Conservation (phyloP, 192 early-diverging fungal genomes). For the Coemansia sp. region DNA sequence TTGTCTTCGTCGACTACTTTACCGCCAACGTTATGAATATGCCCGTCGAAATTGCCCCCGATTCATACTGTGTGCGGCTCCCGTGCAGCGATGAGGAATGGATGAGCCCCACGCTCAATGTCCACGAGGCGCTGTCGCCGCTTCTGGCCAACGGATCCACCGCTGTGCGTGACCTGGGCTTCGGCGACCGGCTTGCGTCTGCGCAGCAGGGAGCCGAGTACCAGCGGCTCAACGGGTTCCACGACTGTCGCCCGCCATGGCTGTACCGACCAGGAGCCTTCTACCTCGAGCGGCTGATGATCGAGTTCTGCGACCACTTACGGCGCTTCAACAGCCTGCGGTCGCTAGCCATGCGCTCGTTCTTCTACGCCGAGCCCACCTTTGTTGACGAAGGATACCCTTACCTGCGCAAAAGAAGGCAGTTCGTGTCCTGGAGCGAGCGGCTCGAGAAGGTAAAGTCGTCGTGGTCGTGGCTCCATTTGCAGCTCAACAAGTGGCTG, state of each 20-base stretch:
- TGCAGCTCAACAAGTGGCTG: conserved; percentile 57
- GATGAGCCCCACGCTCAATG: conserved; percentile 29
- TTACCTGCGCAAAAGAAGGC: conserved; percentile 32
- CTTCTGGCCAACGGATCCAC: background rate
- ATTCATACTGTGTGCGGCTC: conserved; percentile 54
- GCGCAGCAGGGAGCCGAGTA: conserved; percentile 37
- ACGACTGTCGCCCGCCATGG: conserved; percentile 55
- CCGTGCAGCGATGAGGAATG: conserved; percentile 56
- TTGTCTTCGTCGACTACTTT: conserved; percentile 55
- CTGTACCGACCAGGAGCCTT: conserved; percentile 45
- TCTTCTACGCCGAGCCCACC: conserved; percentile 44
- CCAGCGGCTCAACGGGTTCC: conserved; percentile 42
- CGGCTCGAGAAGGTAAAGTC: conserved; percentile 49
- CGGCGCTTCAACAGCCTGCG: conserved; percentile 52
- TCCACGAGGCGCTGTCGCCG: background rate
- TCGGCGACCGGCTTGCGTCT: conserved; percentile 28
- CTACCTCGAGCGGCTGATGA: conserved; percentile 54
- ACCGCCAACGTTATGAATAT: conserved; percentile 57
- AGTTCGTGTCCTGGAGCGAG: conserved; percentile 36
- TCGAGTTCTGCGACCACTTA: conserved; percentile 55
- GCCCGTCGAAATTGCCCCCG: conserved; percentile 51
- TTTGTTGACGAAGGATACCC: conserved; percentile 51
- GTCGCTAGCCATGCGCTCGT: conserved; percentile 43
- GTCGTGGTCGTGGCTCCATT: conserved; percentile 52
- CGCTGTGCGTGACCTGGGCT: conserved; percentile 36